Evolutionary conservation across 768 basidiomycete genomes (phyloP), one percentile per base, ranked within the genome.

Genomic region (Pisolithus sp.): DNA sequence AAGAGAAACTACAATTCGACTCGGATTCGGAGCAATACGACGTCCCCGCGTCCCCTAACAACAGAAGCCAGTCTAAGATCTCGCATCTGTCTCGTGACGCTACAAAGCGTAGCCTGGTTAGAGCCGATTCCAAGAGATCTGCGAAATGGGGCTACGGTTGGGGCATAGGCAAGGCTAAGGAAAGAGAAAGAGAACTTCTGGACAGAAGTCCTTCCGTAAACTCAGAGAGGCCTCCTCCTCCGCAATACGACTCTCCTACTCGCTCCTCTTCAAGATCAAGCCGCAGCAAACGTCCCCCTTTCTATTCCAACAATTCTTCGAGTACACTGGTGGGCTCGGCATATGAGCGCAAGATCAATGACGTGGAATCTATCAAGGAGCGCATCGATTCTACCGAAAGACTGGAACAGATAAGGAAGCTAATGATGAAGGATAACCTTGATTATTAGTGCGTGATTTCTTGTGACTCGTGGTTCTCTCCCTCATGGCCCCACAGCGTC

Each of bases 291-390:
- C 74, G 77, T 5, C 74, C 77, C 24, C 67, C 63, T 7, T 58
- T 73, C 15, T 67, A 74, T 28, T 73, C 80, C n/a, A 79, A 77
- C 21, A 83, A 88, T 56, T 87, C 87, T 2, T 73, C 79, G 1
- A 80, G 78, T 56, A 89, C 86, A 2, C 79, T 89, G 26, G 78
- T 89, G n/a, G 86, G 86, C 3, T 86, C 84, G 17, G 84, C 83
- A 1, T 69, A 76, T 46, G 81, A 86, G 52, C 78, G 86, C 59
- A 89, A 89, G 68, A 69, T 85, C 42, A 77, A 77, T 46, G 85
- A 88, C 52, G 69, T 74, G 0, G 83, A 82, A 28, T 74, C 78
- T 3, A 71, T 80, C 38, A 69, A 71, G 48, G 76, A 76, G 53
- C 73, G 66, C 37, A 69, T 76, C 0, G 85, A 89, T 60, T 87